A percentile compares a stretch with the other conserved stretches of the same genome.
These are phyloP conservation scores for Pestalotiopsis sp. DNA, from an alignment of 2,329 filamentous ascomycete species.

Conservation along the genomic window DNA sequence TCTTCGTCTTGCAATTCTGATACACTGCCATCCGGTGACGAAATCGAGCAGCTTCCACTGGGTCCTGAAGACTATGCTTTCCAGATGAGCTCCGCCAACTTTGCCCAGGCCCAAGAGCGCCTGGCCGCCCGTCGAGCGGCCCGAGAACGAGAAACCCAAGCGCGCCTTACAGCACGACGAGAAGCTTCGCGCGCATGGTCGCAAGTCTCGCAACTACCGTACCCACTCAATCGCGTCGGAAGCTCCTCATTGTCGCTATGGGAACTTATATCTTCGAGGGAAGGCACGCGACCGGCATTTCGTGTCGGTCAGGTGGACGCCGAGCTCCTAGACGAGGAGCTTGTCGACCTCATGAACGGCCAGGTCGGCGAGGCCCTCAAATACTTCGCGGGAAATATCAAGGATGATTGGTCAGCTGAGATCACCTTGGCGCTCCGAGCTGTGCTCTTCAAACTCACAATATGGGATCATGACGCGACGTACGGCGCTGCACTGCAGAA, in stretches of 20 bases:
- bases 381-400: conserved; percentile 75
- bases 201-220: conserved; percentile 60
- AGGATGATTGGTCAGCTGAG: conserved; percentile 87
- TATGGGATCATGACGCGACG: conserved; percentile 96
- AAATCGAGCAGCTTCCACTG: neutral
- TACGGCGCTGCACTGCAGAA: conserved; percentile 95
- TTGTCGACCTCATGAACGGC: conserved; percentile 80
- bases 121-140: conserved; percentile 79
- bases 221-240: conserved; percentile 64
- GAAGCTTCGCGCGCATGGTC: conserved; percentile 57
- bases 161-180: conserved; percentile 54
- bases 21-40: neutral
- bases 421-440: conserved; percentile 78
- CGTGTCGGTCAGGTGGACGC: conserved; percentile 96
- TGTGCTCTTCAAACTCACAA: conserved; percentile 87
- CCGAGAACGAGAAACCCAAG: conserved; percentile 68
- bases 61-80: conserved; percentile 3
- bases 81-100: conserved; percentile 63
- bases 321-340: conserved; percentile 90
- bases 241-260: conserved; percentile 57
- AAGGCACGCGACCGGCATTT: conserved; percentile 83
- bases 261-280: conserved; percentile 72
- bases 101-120: conserved; percentile 87
- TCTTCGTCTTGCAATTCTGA: neutral
- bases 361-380: conserved; percentile 89